Evolutionary conservation across 345 rosid species (phyloP).

Genomic region (Excoecaria cochinchinensis): DNA sequence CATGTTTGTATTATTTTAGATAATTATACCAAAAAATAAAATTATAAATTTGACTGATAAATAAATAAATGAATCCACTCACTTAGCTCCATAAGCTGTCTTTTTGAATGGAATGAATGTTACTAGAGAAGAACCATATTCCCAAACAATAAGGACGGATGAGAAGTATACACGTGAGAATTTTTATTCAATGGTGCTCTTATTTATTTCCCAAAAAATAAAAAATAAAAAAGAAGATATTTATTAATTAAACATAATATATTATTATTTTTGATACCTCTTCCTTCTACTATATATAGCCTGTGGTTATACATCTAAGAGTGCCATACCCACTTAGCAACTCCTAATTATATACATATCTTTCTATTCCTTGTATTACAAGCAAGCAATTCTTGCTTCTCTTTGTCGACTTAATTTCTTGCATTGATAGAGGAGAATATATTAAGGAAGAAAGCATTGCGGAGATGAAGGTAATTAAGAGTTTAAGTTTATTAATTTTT

Average conservation of each 20-base stretch:
- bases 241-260: background rate
- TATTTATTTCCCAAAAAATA: constrained; percentile 9
- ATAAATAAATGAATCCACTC: background rate
- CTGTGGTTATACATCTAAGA: constrained; percentile 2
- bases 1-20: constrained; percentile 8
- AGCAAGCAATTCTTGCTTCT: background rate
- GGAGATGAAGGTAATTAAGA: constrained; percentile 13
- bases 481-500: background rate
- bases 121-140: constrained; percentile 36
- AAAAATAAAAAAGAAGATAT: constrained; percentile 9
- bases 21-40: background rate
- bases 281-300: constrained; percentile 29
- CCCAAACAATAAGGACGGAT: constrained; percentile 37
- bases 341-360: background rate
- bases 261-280: background rate
- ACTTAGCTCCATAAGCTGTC: background rate
- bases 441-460: background rate
- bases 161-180: constrained; percentile 29
- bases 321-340: constrained; percentile 9
- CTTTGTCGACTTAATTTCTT: background rate
- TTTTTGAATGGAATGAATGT: constrained; percentile 11
- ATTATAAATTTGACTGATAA: constrained; percentile 17
- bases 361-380: background rate
- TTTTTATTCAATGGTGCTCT: constrained; percentile 31
- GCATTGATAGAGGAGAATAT: constrained; percentile 8